Evolutionary conservation across 2,329 filamentous ascomycete genomes (phyloP).

Genomic region (Fusarium sp.): DNA sequence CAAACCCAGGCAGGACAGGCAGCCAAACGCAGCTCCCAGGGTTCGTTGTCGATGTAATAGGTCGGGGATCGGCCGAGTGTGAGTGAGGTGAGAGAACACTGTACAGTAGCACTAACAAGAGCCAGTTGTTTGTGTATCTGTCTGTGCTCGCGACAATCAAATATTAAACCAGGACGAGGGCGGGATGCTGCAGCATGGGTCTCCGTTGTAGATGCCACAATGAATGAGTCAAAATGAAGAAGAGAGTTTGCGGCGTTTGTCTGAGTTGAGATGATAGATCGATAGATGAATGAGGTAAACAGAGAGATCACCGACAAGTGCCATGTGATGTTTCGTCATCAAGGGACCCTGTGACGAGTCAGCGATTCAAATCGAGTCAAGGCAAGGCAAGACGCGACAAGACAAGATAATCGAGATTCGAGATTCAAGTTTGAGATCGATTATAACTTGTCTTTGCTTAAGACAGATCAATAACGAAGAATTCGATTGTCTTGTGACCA

Average conservation of each 20-base stretch:
- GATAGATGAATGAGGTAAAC: slow-evolving; percentile 12
- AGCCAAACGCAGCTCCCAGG: slow-evolving; percentile 41
- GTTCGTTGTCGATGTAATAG: slow-evolving; percentile 41
- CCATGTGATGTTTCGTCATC: slow-evolving; percentile 44
- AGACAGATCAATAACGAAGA: slow-evolving; percentile 1
- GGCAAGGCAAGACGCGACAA: no score
- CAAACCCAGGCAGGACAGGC: slow-evolving; percentile 27
- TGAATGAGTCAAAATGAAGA: slow-evolving; percentile 19
- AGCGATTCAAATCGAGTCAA: slow-evolving; percentile 14
- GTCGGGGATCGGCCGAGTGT: slow-evolving; percentile 3
- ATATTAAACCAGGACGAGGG: not conserved
- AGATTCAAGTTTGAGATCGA: slow-evolving; percentile 9
- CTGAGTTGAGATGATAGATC: slow-evolving; percentile 4
- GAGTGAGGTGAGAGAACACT: slow-evolving; percentile 40
- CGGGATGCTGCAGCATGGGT: slow-evolving; percentile 27
- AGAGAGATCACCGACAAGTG: slow-evolving; percentile 38
- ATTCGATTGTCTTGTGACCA: slow-evolving; percentile 26
- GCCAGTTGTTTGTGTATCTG: slow-evolving; percentile 29
- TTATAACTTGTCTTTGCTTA: slow-evolving; percentile 12
- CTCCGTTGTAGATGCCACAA: slow-evolving; percentile 19
- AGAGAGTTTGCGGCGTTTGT: slow-evolving; percentile 6
- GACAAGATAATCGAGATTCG: not conserved
- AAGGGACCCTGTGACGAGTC: slow-evolving; percentile 3
- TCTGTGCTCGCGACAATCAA: slow-evolving; percentile 24
- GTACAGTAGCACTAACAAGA: slow-evolving; percentile 31